Conservation (phyloP, 371 early-diverging fungal species). For the Rhizopus arrhizus region DNA sequence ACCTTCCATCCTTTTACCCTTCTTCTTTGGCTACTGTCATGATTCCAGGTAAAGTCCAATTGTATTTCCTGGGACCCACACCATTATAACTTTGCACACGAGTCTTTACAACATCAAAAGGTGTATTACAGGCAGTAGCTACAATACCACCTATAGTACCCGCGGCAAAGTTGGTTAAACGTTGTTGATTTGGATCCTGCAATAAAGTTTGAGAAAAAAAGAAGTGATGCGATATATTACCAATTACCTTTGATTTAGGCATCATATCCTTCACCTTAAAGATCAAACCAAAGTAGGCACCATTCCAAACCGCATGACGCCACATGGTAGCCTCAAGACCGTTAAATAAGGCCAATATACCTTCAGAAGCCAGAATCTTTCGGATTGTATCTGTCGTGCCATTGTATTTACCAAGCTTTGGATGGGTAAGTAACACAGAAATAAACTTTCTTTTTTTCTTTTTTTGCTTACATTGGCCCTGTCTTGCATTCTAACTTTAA, state of each 20-base stretch:
- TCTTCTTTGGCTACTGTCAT: slow-evolving; percentile 89
- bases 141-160: slow-evolving; percentile 95
- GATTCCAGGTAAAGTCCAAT: slow-evolving; percentile 88
- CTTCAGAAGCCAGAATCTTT: slow-evolving; percentile 78
- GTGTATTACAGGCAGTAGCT: slow-evolving; percentile 94
- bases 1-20: slow-evolving; percentile 58
- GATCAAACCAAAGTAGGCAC: slow-evolving; percentile 92
- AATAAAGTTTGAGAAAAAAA: neutral
- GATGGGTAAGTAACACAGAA: neutral
- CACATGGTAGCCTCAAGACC: slow-evolving; percentile 95
- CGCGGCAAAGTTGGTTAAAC: slow-evolving; percentile 88
- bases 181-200: slow-evolving; percentile 72
- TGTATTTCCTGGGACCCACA: slow-evolving; percentile 71
- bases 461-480: slow-evolving; percentile 65
- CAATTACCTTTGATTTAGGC: slow-evolving; percentile 78
- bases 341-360: slow-evolving; percentile 83
- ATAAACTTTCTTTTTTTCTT: neutral
- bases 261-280: slow-evolving; percentile 68
- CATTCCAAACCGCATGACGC: slow-evolving; percentile 95
- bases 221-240: neutral
- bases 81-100: slow-evolving; percentile 88
- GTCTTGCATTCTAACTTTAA: slow-evolving; percentile 94
- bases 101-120: slow-evolving; percentile 97
- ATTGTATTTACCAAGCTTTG: slow-evolving; percentile 73
- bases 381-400: slow-evolving; percentile 73